Percentiles rank a stretch among this genome's conserved stretches.
Conservation (phyloP, 805 yeast species). For the Yamadazyma sp. region DNA sequence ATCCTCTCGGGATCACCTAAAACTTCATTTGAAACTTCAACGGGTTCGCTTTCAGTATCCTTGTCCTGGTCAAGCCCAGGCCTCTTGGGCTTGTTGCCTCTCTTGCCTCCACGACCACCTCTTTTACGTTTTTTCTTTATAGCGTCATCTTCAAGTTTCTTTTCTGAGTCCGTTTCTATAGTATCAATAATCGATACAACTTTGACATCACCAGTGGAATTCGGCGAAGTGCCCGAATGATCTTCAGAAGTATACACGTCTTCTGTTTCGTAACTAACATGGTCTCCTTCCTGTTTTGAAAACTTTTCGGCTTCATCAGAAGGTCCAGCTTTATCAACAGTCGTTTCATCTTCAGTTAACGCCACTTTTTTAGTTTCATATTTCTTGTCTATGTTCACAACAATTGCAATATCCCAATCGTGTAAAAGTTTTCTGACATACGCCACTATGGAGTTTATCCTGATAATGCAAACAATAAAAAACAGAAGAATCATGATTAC, state of each 20-base stretch:
- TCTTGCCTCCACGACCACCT: constrained; percentile 83
- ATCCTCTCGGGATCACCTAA: constrained; percentile 10
- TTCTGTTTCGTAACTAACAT: neutral
- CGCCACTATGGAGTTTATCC: neutral
- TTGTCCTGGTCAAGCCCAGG: constrained; percentile 12
- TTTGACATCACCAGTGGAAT: constrained; percentile 4
- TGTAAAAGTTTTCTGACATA: neutral
- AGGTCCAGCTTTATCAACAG: neutral
- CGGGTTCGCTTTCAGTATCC: constrained; percentile 13
- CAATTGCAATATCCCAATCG: constrained; percentile 3
- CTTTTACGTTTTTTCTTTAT: constrained; percentile 66
- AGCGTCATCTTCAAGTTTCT: constrained; percentile 12
- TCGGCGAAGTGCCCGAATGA: neutral
- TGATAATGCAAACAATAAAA: neutral
- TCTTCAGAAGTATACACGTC: neutral
- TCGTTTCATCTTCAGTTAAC: neutral
- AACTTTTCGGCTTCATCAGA: neutral
- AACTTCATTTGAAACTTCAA: neutral
- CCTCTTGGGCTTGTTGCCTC: constrained; percentile 45
- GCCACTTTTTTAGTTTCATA: neutral
- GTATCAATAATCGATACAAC: no score
- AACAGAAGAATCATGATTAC: constrained; percentile 37
- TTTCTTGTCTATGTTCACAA: constrained; percentile 4
- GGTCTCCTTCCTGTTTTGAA: neutral
- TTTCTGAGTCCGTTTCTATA: neutral